A percentile compares a stretch with the other conserved stretches of the same genome.
phyloP scores from a whole-genome alignment of 2,329 filamentous ascomycete genomes.

The Zasmidium cellare region DNA sequence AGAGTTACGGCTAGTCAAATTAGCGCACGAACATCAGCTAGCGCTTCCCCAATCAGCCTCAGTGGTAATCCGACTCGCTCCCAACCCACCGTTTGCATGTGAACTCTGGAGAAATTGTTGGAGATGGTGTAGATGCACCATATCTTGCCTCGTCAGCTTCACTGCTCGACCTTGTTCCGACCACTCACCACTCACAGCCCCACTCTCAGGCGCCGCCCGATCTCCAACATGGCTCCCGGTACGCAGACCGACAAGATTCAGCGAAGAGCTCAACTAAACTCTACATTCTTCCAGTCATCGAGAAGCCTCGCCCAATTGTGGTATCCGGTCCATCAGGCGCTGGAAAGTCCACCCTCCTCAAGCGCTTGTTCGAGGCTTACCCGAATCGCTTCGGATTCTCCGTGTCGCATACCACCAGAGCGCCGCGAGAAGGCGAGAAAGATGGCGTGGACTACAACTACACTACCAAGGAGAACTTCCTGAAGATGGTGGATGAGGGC shows the following conservation, averaged over 20 bases:
- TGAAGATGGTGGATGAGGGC: slow-evolving; percentile 63
- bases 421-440: slow-evolving; percentile 71
- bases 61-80: not conserved
- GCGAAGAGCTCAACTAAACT: slow-evolving; percentile 2
- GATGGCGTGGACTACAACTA: slow-evolving; percentile 83
- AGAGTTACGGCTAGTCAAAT: not conserved
- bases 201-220: slow-evolving; percentile 4
- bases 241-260: not conserved
- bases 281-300: slow-evolving; percentile 12
- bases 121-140: slow-evolving; percentile 6
- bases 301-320: slow-evolving; percentile 62
- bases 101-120: not conserved
- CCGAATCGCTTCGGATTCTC: slow-evolving; percentile 66
- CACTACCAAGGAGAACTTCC: slow-evolving; percentile 65
- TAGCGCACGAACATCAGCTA: not conserved
- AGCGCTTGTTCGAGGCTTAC: slow-evolving; percentile 66
- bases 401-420: slow-evolving; percentile 71
- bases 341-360: slow-evolving; percentile 79
- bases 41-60: not conserved
- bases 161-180: slow-evolving; percentile 5
- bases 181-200: not conserved
- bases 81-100: not conserved
- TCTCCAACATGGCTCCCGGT: slow-evolving; percentile 22
- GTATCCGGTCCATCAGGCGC: slow-evolving; percentile 79
- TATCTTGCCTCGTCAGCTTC: slow-evolving; percentile 7